phyloP scores from a whole-genome alignment of 2,329 filamentous ascomycete species.

The Botrytis paeoniae region DNA sequence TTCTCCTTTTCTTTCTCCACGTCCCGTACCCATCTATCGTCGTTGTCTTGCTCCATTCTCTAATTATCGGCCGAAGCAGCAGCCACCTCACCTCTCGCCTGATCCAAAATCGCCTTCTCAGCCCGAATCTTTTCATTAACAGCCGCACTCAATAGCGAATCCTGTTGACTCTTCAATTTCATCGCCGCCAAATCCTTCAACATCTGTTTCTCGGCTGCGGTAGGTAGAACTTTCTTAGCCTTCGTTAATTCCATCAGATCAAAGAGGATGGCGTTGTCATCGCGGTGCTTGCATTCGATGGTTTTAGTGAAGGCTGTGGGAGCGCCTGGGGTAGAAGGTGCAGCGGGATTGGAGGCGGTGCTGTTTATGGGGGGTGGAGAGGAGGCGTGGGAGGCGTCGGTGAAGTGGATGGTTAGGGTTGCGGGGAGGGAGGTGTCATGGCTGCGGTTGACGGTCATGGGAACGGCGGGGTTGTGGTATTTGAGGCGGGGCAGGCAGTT shows the following conservation, averaged over 20 bases:
- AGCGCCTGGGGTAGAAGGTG: conserved; percentile 30
- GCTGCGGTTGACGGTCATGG: conserved; percentile 77
- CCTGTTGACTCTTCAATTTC: conserved; percentile 48
- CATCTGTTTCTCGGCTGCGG: conserved; percentile 56
- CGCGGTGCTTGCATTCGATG: conserved; percentile 63
- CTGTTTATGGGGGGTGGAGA: conserved; percentile 17
- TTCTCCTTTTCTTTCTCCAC: background rate
- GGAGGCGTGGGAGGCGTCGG: conserved; percentile 32
- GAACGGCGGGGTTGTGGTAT: conserved; percentile 84
- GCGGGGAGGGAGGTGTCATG: conserved; percentile 54
- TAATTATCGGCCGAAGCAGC: conserved; percentile 13
- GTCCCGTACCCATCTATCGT: background rate
- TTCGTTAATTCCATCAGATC: conserved; percentile 61
- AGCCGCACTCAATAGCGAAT: conserved; percentile 53
- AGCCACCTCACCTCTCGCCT: conserved; percentile 45
- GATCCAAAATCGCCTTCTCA: conserved; percentile 57
- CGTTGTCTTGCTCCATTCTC: background rate
- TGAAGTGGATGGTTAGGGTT: conserved; percentile 64
- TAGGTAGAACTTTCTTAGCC: conserved; percentile 55
- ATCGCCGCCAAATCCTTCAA: conserved; percentile 56
- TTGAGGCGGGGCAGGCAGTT: conserved; percentile 81
- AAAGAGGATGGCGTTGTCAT: conserved; percentile 59
- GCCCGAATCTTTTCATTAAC: conserved; percentile 56
- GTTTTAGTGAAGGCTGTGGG: conserved; percentile 39
- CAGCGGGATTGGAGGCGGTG: conserved; percentile 45